Percentiles rank a stretch among this genome's conserved stretches.
Evolutionary conservation across 192 early-diverging fungal species (phyloP).

Genomic region (Coemansia sp.): DNA sequence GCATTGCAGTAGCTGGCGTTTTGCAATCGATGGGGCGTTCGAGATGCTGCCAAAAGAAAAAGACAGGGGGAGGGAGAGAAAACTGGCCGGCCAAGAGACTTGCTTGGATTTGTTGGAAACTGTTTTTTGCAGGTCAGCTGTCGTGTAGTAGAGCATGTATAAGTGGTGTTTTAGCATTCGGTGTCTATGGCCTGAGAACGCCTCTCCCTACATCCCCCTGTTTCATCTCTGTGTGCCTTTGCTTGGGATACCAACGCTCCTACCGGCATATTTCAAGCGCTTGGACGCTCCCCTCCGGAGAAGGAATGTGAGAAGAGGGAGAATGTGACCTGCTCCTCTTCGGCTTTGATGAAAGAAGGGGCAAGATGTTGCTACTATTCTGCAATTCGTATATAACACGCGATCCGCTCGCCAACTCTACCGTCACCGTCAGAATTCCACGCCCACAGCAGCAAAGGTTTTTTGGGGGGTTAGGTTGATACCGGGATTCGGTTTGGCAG

Average conservation of each 20-base stretch:
- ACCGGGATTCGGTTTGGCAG: background rate
- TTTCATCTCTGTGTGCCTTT: background rate
- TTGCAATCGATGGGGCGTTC: background rate
- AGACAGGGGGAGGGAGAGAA: background rate
- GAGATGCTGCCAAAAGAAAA: too few species aligned
- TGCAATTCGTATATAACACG: background rate
- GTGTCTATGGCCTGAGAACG: background rate
- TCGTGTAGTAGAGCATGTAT: background rate
- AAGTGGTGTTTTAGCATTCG: background rate
- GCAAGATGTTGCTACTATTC: slow-evolving; percentile 6
- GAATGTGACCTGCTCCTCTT: background rate
- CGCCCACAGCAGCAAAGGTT: background rate
- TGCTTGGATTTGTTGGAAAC: slow-evolving; percentile 2
- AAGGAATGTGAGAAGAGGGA: background rate
- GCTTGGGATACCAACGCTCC: background rate
- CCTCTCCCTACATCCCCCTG: background rate
- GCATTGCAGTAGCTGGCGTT: background rate
- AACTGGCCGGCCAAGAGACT: background rate
- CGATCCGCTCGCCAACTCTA: background rate
- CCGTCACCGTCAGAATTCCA: background rate
- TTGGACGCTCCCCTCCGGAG: background rate
- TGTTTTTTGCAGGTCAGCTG: slow-evolving; percentile 4
- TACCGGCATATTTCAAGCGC: background rate
- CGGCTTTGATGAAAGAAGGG: background rate
- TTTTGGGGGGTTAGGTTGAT: background rate